phyloP scores from a whole-genome alignment of 371 early-diverging fungal genomes.

The Mortierella polycephala region DNA sequence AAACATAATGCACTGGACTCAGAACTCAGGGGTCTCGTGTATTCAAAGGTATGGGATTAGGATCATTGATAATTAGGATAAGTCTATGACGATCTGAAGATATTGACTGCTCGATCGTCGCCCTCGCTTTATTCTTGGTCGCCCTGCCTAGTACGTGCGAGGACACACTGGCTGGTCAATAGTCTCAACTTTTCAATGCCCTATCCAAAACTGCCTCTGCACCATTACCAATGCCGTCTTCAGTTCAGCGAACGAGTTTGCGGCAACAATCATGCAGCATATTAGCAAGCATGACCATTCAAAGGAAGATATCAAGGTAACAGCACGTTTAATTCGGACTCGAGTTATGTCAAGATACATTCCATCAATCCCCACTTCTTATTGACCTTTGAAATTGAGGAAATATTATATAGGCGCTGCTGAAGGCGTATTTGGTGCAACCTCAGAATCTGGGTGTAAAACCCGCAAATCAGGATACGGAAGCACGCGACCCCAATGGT shows the following conservation, averaged over 20 bases:
- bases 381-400: no score
- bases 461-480: no score
- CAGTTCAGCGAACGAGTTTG: constrained; percentile 4
- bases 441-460: no score
- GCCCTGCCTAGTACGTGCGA: constrained; percentile 3
- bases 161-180: constrained; percentile 8
- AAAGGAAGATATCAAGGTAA: constrained; percentile 8
- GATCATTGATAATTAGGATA: background rate
- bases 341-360: no score
- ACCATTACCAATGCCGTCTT: constrained; percentile 7
- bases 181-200: constrained; percentile 21
- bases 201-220: constrained; percentile 14
- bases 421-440: no score
- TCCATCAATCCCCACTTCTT: no score
- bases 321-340: background rate
- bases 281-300: constrained; percentile 23
- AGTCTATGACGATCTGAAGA: background rate
- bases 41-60: constrained; percentile 1
- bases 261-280: constrained; percentile 14
- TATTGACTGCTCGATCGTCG: background rate
- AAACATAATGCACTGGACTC: background rate
- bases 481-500: no score
- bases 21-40: constrained; percentile 4
- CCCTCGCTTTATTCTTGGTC: background rate
- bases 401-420: no score